Base-by-base conservation (phyloP, 176 grass and related monocot species). In the Cenchrus fungigraminus region DNA sequence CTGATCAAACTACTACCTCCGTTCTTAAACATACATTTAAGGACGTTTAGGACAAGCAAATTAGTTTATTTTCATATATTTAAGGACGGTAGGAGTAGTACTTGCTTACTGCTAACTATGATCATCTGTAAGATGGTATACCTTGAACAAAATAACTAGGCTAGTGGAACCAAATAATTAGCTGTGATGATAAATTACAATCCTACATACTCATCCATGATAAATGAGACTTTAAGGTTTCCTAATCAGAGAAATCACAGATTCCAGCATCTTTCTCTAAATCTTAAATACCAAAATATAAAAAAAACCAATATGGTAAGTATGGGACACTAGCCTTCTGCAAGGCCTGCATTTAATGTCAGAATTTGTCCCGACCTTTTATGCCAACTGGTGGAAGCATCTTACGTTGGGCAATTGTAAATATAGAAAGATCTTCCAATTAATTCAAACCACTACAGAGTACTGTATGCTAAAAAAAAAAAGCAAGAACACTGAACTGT, bases 401-500 rank as follows among this genome's bases (percentile, higher is more conserved):
- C 12, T 79, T 57, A 58, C 57, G 16, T 8, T 76, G 16, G 31
- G 53, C 17, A n/a, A 42, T 8, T 58, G 17, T 58, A 82, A 45
- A 71, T 46, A 82, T 59, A 58, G 65, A 71, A 82, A 70, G 32
- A 82, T 71, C 54, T 28, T 45, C 14, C 6, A 19, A 70, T 44
- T 37, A 58, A 82, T 44, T 25, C 61, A 80, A 73, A 20, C 29
- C 28, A 25, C 22, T 25, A 25, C 22, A 25, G 22, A 44, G 66
- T 70, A 71, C 13, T 29, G 53, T 61, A n/a, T 54, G 64, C 87
- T 50, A 81, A 85, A 89, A 76, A 19, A 85, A 89, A 76, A 19
- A 80, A 77, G 79, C 28, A 4, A 42, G 52, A 76, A 76, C 50
- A 12, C 65, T 74, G 82, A 74, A 65, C 65, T 70, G 11, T 37